Conservation (phyloP, 1,284 basidiomycete species). For the Porphyrellus sp. region DNA sequence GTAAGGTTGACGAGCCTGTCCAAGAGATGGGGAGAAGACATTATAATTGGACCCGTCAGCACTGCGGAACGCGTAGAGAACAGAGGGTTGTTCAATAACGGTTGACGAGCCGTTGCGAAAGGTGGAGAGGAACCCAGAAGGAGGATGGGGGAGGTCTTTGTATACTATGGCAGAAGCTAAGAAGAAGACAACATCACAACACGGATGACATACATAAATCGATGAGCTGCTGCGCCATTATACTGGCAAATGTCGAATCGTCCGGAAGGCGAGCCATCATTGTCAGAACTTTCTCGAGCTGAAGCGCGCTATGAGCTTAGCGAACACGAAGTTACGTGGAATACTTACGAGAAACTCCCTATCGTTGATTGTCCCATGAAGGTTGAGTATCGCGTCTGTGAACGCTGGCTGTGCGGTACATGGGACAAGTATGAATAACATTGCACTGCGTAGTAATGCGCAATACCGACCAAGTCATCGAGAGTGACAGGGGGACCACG, state of each 20-base stretch:
- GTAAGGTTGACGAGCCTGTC: conserved; percentile 63
- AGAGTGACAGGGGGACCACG: conserved; percentile 22
- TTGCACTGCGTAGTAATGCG: not conserved
- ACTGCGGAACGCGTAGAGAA: conserved; percentile 50
- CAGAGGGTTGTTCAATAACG: not conserved
- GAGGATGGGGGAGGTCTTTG: conserved; percentile 69
- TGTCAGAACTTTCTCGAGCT: conserved; percentile 56
- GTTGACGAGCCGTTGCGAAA: conserved; percentile 7
- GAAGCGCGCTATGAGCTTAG: conserved; percentile 3
- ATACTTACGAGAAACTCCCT: conserved; percentile 49
- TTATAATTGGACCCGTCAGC: conserved; percentile 62
- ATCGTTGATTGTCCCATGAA: conserved; percentile 52
- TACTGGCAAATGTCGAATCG: conserved; percentile 35
- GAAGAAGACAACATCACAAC: not conserved
- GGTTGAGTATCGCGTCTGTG: conserved; percentile 47
- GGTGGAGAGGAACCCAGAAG: conserved; percentile 46
- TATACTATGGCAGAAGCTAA: conserved; percentile 35
- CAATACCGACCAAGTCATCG: conserved; percentile 22
- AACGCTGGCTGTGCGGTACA: conserved; percentile 42
- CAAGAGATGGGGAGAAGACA: conserved; percentile 51
- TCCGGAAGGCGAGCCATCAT: conserved; percentile 51
- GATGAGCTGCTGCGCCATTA: conserved; percentile 47
- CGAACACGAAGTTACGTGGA: not conserved
- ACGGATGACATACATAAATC: conserved; percentile 43
- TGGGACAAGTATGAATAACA: not conserved